Percentiles rank a stretch among this genome's conserved stretches.
Conservation (phyloP, 768 basidiomycete genomes). For the Macrolepiota albuminosa region DNA sequence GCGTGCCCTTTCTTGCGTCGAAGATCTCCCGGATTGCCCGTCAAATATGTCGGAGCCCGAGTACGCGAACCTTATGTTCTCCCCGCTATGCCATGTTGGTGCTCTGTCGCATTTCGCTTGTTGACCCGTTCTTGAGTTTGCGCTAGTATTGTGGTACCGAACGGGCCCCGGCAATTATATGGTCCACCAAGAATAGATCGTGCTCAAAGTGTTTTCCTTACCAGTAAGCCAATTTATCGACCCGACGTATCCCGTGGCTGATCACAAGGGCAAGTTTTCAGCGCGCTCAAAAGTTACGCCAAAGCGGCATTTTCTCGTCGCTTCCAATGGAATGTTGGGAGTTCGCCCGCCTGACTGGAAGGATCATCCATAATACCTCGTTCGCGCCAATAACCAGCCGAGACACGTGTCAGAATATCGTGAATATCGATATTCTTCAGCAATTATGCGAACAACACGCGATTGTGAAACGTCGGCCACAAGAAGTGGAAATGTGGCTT, state of each 20-base stretch:
- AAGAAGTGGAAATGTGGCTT: slow-evolving; percentile 24
- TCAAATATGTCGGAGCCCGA: slow-evolving; percentile 38
- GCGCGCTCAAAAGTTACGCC: slow-evolving; percentile 10
- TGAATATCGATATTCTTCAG: slow-evolving; percentile 13
- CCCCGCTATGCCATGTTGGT: slow-evolving; percentile 38
- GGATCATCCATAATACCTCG: slow-evolving; percentile 15
- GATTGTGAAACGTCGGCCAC: slow-evolving; percentile 15
- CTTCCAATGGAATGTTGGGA: slow-evolving; percentile 15
- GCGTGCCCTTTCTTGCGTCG: slow-evolving; percentile 30
- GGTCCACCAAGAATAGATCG: slow-evolving; percentile 16
- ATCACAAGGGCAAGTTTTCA: slow-evolving; percentile 10
- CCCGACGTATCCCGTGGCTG: neutral
- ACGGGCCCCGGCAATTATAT: slow-evolving; percentile 16
- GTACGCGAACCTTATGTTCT: slow-evolving; percentile 40
- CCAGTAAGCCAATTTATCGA: slow-evolving; percentile 10
- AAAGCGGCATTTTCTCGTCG: slow-evolving; percentile 1
- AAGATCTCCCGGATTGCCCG: slow-evolving; percentile 38
- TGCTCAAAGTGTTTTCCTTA: slow-evolving; percentile 17
- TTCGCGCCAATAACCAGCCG: slow-evolving; percentile 19
- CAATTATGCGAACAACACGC: slow-evolving; percentile 22
- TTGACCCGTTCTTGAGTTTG: slow-evolving; percentile 7
- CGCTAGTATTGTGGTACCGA: slow-evolving; percentile 16
- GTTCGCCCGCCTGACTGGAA: slow-evolving; percentile 15
- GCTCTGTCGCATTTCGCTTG: neutral
- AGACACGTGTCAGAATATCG: slow-evolving; percentile 15